Evolutionary conservation across 2,329 filamentous ascomycete genomes (phyloP).

Genomic region (Fusarium phyllophilum): DNA sequence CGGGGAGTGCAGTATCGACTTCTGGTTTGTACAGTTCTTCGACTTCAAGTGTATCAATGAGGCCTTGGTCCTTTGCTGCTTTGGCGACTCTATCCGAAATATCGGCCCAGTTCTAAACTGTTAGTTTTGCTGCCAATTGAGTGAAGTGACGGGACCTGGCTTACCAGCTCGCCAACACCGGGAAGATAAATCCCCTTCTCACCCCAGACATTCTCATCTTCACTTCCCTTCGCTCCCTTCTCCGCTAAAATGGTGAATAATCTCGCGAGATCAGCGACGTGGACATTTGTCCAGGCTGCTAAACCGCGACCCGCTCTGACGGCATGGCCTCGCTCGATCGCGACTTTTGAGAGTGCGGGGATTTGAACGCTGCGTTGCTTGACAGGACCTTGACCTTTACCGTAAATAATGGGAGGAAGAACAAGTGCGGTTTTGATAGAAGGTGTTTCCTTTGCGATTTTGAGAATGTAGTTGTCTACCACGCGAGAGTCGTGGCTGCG

Average conservation of each 20-base stretch:
- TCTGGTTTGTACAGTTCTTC: conserved; percentile 52
- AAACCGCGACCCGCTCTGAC: conserved; percentile 49
- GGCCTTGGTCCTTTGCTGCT: conserved; percentile 42
- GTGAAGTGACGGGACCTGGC: not conserved
- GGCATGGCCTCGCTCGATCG: conserved; percentile 47
- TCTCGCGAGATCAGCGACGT: conserved; percentile 48
- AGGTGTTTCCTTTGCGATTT: conserved; percentile 40
- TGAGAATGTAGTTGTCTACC: conserved; percentile 52
- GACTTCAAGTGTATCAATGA: conserved; percentile 38
- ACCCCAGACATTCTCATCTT: conserved; percentile 48
- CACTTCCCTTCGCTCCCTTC: conserved; percentile 40
- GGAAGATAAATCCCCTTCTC: conserved; percentile 53
- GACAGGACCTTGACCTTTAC: conserved; percentile 50
- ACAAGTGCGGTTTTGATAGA: conserved; percentile 50
- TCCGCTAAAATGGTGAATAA: conserved; percentile 47
- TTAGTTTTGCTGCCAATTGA: not conserved
- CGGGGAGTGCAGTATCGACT: conserved; percentile 54
- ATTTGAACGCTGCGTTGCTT: conserved; percentile 56
- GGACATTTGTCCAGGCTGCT: conserved; percentile 50
- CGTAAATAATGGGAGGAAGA: conserved; percentile 53
- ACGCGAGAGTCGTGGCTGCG: conserved; percentile 41
- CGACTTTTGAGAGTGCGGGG: conserved; percentile 49
- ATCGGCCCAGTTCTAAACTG: conserved; percentile 43
- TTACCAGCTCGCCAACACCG: conserved; percentile 44
- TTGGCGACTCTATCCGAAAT: conserved; percentile 45